Evolutionary conservation across 208 protist species (phyloP), one percentile per base, ranked within the genome.

Genomic region (Acanthamoeba sp.): DNA sequence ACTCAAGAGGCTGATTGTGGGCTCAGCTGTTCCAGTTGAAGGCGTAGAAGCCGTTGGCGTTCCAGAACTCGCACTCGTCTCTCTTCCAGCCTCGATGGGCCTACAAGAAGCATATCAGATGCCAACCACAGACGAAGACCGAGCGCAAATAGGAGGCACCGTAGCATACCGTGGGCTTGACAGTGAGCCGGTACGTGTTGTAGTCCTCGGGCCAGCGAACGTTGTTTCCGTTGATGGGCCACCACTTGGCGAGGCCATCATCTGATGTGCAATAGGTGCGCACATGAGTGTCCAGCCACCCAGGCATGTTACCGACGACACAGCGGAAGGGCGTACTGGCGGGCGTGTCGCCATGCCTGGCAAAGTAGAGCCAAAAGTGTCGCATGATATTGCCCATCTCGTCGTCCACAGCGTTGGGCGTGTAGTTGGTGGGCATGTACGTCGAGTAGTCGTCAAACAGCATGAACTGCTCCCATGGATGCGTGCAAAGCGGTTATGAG

Each of bases 21-120:
- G 66, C 10, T 76, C n/a, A 76, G 66, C 66, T 76, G 36, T 76
- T 76, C 66, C 66, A 76, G 66, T 29, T 76, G 66, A 76, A 76
- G 66, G 29, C 22, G 66, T 76, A 76, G 66, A 76, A 76, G 66
- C 66, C 66, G 36, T 76, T 76, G 22, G 29, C 36, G 66, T 76
- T 76, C 66, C 66, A 76, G 66, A 76, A 76, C 66, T 76, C 66
- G 36, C 66, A 76, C 66, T 76, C 66, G 10, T 40, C 10, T 29
- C n/a, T 76, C 66, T 76, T 76, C 66, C 66, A 76, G 66, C 66
- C 66, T 1, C 66, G 66, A 14, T 76, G 66, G 5, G 36, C 36
- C 66, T 76, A 29, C 29, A 10, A n/a, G n/a, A n/a, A n/a, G n/a
- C n/a, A n/a, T n/a, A n/a, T n/a, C n/a, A n/a, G n/a, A n/a, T n/a